These are phyloP conservation scores for Musa schizocarpa DNA, from an alignment of 176 grass and related monocot genomes.

Conservation along the genomic window DNA sequence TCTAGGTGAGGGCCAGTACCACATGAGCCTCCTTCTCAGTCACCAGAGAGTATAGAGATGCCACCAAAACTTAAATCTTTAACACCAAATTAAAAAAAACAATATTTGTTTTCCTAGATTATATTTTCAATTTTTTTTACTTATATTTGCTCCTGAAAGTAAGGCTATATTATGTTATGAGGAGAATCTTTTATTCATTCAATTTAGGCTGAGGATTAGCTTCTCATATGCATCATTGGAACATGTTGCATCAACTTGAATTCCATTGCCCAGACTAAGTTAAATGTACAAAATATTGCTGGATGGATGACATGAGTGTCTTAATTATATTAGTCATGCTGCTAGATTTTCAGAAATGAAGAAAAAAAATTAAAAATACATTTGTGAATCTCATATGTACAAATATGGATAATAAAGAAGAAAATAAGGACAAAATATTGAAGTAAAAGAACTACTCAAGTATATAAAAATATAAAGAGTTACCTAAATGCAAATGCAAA, in stretches of 20 bases:
- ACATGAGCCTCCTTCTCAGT: too few relatives aligned
- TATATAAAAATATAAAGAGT: constrained; percentile 25
- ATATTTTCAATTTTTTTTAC: too few relatives aligned
- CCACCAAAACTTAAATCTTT: too few relatives aligned
- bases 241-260: not conserved
- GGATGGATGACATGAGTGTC: not conserved
- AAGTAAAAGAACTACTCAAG: constrained; percentile 24
- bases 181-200: not conserved
- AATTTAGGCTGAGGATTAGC: not conserved
- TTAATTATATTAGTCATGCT: not conserved
- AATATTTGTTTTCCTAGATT: too few relatives aligned
- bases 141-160: too few relatives aligned
- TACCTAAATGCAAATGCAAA: constrained; percentile 99
- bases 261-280: not conserved
- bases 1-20: too few relatives aligned
- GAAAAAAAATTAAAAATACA: not conserved
- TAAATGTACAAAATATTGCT: not conserved
- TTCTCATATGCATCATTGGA: not conserved
- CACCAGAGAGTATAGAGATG: too few relatives aligned
- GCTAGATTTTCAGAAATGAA: not conserved
- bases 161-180: not conserved
- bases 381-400: not conserved
- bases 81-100: too few relatives aligned
- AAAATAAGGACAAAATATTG: constrained; percentile 48
- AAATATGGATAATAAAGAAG: not conserved